phyloP scores from a whole-genome alignment of 352 stramenopile species.

The Globisporangium okanoganense region DNA sequence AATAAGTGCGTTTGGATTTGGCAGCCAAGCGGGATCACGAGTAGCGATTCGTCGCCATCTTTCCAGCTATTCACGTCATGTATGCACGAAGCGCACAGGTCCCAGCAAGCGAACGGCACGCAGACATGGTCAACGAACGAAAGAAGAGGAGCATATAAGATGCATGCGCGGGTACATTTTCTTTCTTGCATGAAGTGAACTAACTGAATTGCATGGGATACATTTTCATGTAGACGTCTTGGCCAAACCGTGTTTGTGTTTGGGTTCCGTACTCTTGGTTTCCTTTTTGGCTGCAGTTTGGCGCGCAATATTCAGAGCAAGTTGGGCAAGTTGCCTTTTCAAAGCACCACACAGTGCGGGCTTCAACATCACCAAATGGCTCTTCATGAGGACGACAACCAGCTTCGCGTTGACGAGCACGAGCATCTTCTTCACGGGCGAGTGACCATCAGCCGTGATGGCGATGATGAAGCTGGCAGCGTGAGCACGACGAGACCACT shows the following conservation, averaged over 20 bases:
- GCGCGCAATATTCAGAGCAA: conserved; percentile 2
- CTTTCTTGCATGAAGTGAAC: conserved; percentile 1
- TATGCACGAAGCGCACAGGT: neutral
- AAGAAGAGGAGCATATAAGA: neutral
- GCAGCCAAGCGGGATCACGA: neutral
- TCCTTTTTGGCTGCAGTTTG: neutral
- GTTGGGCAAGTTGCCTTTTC: conserved; percentile 9
- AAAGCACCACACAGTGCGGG: neutral
- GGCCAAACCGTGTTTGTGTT: neutral
- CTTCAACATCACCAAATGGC: conserved; percentile 3
- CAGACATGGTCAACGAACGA: neutral
- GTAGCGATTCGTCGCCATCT: neutral
- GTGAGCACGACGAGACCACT: neutral
- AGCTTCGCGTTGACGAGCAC: conserved; percentile 2
- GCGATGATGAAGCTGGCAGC: neutral
- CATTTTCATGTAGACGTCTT: conserved; percentile 5
- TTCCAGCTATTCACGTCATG: neutral
- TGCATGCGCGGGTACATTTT: neutral
- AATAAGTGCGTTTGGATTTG: neutral
- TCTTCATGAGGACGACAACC: neutral
- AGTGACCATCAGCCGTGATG: neutral
- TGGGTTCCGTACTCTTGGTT: conserved; percentile 3
- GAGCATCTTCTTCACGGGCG: conserved; percentile 7
- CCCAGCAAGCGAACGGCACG: neutral
- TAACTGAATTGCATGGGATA: neutral